Evolutionary conservation across 805 yeast species (phyloP).

Genomic region (Groenewaldozyma tartarivorans): DNA sequence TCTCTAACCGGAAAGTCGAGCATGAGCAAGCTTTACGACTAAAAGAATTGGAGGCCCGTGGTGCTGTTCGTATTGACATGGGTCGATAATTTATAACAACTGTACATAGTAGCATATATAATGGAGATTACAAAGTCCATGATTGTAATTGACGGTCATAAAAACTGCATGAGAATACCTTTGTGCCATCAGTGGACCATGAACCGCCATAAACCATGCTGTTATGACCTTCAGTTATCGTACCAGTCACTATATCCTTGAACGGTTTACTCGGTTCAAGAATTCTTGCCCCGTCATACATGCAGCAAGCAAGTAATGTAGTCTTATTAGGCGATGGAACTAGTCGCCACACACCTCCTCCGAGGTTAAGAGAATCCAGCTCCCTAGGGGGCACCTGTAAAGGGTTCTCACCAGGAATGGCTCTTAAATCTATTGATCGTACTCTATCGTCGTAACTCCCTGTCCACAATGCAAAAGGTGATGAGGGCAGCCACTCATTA

Average conservation of each 20-base stretch:
- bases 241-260: conserved; percentile 21
- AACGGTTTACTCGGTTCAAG: conserved; percentile 28
- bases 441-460: conserved; percentile 88
- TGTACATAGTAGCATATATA: too few relatives aligned
- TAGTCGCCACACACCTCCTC: conserved; percentile 95
- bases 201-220: conserved; percentile 97
- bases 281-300: conserved; percentile 90
- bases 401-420: conserved; percentile 35
- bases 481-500: conserved; percentile 34
- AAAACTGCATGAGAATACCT: conserved; percentile 77
- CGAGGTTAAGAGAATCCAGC: conserved; percentile 41
- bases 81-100: not conserved
- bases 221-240: conserved; percentile 47
- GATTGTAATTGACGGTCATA: conserved; percentile 75
- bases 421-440: conserved; percentile 59
- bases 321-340: conserved; percentile 43
- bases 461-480: conserved; percentile 55
- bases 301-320: conserved; percentile 66
- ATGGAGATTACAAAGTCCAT: too few relatives aligned
- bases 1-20: conserved; percentile 78
- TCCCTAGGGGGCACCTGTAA: conserved; percentile 42
- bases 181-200: conserved; percentile 47
- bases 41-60: conserved; percentile 60
- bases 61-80: conserved; percentile 29
- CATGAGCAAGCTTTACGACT: conserved; percentile 57